phyloP scores from a whole-genome alignment of 345 rosid genomes.

The Physaria fendleri region DNA sequence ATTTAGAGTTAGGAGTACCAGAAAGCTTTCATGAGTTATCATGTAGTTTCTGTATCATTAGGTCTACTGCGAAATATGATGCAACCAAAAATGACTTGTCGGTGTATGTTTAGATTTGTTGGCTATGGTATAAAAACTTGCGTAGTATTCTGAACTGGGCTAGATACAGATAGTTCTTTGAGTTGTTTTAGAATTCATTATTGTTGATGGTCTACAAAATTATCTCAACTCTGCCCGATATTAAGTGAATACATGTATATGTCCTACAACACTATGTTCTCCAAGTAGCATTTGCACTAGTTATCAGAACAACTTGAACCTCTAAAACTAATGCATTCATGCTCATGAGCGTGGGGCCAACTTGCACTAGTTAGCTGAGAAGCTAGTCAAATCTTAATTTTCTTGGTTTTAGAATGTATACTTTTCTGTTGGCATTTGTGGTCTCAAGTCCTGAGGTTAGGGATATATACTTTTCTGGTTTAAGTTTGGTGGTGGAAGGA shows the following conservation, averaged over 20 bases:
- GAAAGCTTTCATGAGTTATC: background rate
- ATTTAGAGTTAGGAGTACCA: background rate
- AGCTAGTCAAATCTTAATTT: background rate
- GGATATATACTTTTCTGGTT: constrained; percentile 10
- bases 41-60: background rate
- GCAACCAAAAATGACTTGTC: background rate
- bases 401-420: background rate
- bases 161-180: background rate
- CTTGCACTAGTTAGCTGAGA: background rate
- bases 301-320: background rate
- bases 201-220: background rate
- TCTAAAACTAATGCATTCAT: background rate
- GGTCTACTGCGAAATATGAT: background rate
- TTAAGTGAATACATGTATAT: background rate
- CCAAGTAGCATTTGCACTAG: background rate
- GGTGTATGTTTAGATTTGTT: background rate
- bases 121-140: background rate
- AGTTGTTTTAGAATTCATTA: background rate
- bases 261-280: background rate
- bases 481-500: constrained; percentile 87
- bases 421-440: background rate
- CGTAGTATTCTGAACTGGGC: background rate
- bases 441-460: background rate
- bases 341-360: background rate
- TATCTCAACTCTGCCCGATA: background rate